Evolutionary conservation across 441 rosid species (phyloP), one percentile per base, ranked within the genome.

Genomic region (Metrosideros polymorpha): DNA sequence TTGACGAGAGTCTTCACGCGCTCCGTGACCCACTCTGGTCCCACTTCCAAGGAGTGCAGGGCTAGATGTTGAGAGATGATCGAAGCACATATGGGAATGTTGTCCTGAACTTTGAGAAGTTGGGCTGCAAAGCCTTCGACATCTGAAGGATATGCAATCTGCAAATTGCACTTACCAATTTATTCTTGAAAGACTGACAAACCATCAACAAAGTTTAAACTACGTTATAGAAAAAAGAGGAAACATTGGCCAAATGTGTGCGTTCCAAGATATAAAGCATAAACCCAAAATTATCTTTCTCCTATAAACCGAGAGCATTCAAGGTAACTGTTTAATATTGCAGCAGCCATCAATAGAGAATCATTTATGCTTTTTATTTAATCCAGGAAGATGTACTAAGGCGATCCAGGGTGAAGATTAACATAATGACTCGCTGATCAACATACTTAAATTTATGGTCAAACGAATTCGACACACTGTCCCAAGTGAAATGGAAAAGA

Each of bases 61-160:
- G 98, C 99, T 54, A 98, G 98, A 82, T 91, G 87, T 89, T 97
- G 99, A 15, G 98, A 98, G 55, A 97, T 88, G 87, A 96, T 88
- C 9, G 99, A 85, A 2, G 99, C 98, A 56, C 99, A 98, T 51
- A 97, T 97, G 32, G 99, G 99, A 84, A 98, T 97, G 89, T 95
- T 96, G 92, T 98, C 99, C 89, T 98, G 99, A 85, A 98, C 94
- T 90, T 98, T 98, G 71, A 95, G 90, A 43, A 97, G 98, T 89
- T 94, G 97, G 45, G 89, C 86, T 30, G 91, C 94, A 7, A 98
- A 89, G 85, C 96, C 99, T 14, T 93, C 94, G 85, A 97, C 94
- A 87, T 88, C 95, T 13, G 94, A 89, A 18, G 99, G 97, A 91
- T 96, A 97, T 45, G 99, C 99, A 85, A 98, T 96, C 99, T 96